A percentile compares a stretch with the other conserved stretches of the same genome.
phyloP scores from a whole-genome alignment of 2,329 filamentous ascomycete genomes.

The Alternaria triticina region DNA sequence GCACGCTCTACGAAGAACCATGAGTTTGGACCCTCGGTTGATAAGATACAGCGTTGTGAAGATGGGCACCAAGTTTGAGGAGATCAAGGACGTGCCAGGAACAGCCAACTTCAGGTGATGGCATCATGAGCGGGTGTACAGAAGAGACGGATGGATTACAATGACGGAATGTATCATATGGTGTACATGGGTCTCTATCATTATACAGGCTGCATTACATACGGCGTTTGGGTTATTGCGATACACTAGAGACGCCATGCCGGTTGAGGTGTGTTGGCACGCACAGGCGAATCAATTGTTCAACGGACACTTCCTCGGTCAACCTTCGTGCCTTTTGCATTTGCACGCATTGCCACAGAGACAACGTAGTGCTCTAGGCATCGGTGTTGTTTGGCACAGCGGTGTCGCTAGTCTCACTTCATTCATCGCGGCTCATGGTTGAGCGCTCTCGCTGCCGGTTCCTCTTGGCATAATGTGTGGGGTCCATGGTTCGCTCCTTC shows the following conservation, averaged over 20 bases:
- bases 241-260: background rate
- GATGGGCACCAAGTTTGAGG: constrained; percentile 72
- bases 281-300: background rate
- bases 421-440: background rate
- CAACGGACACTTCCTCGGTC: background rate
- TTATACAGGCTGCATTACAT: background rate
- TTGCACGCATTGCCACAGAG: background rate
- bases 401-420: background rate
- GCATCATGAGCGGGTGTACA: background rate
- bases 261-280: background rate
- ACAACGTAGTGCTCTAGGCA: background rate
- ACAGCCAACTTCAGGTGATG: constrained; percentile 55
- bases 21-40: constrained; percentile 87
- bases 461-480: background rate
- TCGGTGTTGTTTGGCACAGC: background rate
- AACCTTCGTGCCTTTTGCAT: background rate
- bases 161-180: constrained; percentile 1
- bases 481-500: background rate
- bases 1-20: constrained; percentile 73
- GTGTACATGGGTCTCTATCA: background rate
- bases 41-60: constrained; percentile 87
- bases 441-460: background rate
- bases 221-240: background rate
- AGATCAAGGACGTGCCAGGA: constrained; percentile 65
- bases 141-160: background rate